A percentile compares a stretch with the other conserved stretches of the same genome.
phyloP scores from a whole-genome alignment of 768 basidiomycete genomes.

The Neoboletus magnificus region DNA sequence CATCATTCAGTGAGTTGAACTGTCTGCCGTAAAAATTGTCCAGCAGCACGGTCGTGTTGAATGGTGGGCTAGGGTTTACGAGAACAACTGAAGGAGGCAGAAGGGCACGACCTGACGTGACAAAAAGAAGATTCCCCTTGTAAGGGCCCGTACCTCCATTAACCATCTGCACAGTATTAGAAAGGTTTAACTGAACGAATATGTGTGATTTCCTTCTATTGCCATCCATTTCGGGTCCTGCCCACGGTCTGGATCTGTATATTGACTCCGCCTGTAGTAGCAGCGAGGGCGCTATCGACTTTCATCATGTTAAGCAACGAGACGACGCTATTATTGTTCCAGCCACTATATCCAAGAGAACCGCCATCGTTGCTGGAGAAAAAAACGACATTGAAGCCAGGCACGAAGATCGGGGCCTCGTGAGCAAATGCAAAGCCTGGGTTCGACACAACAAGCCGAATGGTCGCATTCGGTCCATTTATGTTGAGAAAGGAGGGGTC shows the following conservation, averaged over 20 bases:
- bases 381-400: conserved; percentile 63
- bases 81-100: conserved; percentile 61
- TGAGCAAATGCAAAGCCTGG: conserved; percentile 71
- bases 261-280: conserved; percentile 38
- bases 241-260: conserved; percentile 45
- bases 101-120: conserved; percentile 62
- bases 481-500: conserved; percentile 54
- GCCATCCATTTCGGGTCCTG: not conserved
- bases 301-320: conserved; percentile 60
- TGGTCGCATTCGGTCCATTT: conserved; percentile 54
- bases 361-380: conserved; percentile 74
- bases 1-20: conserved; percentile 81
- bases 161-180: conserved; percentile 63
- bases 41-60: conserved; percentile 65
- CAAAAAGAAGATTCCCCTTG: conserved; percentile 54
- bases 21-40: conserved; percentile 81
- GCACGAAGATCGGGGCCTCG: conserved; percentile 70
- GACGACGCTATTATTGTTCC: conserved; percentile 61
- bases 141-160: conserved; percentile 67
- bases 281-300: conserved; percentile 45
- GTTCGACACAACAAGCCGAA: conserved; percentile 61
- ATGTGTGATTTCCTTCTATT: not conserved
- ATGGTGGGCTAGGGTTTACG: conserved; percentile 60
- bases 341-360: conserved; percentile 57
- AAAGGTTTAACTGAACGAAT: conserved; percentile 49